Evolutionary conservation across 1,139 yeast genomes (phyloP).

Genomic region (Zygoascus hellenicus): DNA sequence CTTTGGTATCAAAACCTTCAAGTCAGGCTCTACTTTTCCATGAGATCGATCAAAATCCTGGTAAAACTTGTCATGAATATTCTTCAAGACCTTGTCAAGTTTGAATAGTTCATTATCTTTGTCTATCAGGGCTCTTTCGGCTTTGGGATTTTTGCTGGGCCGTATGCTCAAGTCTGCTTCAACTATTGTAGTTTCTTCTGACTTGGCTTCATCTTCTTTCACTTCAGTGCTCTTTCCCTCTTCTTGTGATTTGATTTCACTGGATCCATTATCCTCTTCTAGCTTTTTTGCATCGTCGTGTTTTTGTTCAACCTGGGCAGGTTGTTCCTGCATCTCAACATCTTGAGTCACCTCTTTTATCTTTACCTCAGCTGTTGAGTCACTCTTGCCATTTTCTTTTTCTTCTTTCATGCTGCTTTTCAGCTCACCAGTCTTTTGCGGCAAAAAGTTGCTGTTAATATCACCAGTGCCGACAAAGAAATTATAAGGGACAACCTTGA

Average conservation of each 20-base stretch:
- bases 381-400: slow-evolving; percentile 16
- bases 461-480: slow-evolving; percentile 98
- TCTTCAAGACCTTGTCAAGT: slow-evolving; percentile 55
- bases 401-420: slow-evolving; percentile 13
- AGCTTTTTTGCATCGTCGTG: neutral
- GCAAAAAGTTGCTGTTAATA: slow-evolving; percentile 87
- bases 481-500: slow-evolving; percentile 91
- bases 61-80: slow-evolving; percentile 66
- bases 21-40: slow-evolving; percentile 27
- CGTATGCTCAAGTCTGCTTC: slow-evolving; percentile 40
- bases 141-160: slow-evolving; percentile 25
- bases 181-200: slow-evolving; percentile 36
- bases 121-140: slow-evolving; percentile 48
- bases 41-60: slow-evolving; percentile 35
- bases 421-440: slow-evolving; percentile 59
- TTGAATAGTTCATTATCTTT: slow-evolving; percentile 72
- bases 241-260: neutral
- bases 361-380: neutral
- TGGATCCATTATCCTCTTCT: neutral
- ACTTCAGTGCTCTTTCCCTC: slow-evolving; percentile 3
- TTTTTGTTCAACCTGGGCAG: neutral
- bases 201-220: slow-evolving; percentile 21
- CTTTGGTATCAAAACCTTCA: slow-evolving; percentile 53
- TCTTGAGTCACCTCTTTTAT: slow-evolving; percentile 3
- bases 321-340: slow-evolving; percentile 7